Percentiles rank a stretch among this genome's conserved stretches.
These are phyloP conservation scores for Gigaspora rosea DNA, from an alignment of 192 early-diverging fungal genomes.

Conservation along the genomic window DNA sequence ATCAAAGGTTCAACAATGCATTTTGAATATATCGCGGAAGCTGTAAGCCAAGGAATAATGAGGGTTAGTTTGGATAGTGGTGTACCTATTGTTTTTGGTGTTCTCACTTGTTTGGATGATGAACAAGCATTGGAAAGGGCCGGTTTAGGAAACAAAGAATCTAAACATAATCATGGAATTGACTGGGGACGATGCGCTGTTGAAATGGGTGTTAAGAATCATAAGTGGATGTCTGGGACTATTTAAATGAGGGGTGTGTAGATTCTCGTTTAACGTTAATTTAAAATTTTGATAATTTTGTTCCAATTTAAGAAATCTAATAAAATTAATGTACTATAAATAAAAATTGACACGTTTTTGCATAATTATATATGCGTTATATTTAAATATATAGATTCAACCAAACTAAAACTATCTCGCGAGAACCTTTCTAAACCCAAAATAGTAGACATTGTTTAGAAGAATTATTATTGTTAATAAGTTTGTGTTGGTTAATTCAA, in stretches of 20 bases:
- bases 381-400: too few relatives aligned
- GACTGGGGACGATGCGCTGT: conserved; percentile 96
- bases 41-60: conserved; percentile 91
- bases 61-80: conserved; percentile 88
- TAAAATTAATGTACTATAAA: too few relatives aligned
- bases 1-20: conserved; percentile 99
- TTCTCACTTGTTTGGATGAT: conserved; percentile 92
- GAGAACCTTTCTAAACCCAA: too few relatives aligned
- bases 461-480: too few relatives aligned
- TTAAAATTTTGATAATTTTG: too few relatives aligned
- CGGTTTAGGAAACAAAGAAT: conserved; percentile 59
- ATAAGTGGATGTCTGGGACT: not conserved
- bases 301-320: too few relatives aligned
- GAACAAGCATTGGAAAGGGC: conserved; percentile 89
- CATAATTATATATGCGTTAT: too few relatives aligned
- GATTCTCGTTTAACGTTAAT: too few relatives aligned
- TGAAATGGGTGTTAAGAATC: conserved; percentile 78
- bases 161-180: conserved; percentile 92
- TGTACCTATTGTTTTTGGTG: conserved; percentile 93
- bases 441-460: too few relatives aligned
- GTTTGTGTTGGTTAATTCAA: too few relatives aligned
- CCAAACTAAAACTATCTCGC: too few relatives aligned
- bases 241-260: not conserved
- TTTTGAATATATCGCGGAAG: conserved; percentile 99
- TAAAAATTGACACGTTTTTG: too few relatives aligned